Percentiles rank a stretch among this genome's conserved stretches.
phyloP scores from a whole-genome alignment of 1,284 basidiomycete genomes.

The Cutaneotrichosporon sp. region DNA sequence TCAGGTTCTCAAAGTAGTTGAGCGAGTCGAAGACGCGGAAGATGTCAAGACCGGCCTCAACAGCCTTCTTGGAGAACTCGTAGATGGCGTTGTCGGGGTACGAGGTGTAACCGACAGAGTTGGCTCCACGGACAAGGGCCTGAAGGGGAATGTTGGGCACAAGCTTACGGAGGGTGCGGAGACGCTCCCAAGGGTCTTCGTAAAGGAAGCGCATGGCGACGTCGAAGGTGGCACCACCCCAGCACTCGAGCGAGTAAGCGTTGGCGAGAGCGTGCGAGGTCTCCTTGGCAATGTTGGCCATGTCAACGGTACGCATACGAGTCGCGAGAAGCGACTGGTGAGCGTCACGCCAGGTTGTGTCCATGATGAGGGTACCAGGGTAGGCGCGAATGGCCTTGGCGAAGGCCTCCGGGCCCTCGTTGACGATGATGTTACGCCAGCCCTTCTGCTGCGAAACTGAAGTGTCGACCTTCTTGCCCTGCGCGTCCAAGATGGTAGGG shows the following conservation, averaged over 20 bases:
- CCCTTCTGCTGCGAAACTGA: slow-evolving; percentile 78
- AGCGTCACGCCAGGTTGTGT: slow-evolving; percentile 99
- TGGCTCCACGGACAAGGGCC: slow-evolving; percentile 96
- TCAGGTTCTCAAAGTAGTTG: slow-evolving; percentile 97
- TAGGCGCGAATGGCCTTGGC: slow-evolving; percentile 97
- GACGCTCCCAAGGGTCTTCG: slow-evolving; percentile 98
- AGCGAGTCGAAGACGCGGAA: slow-evolving; percentile 99
- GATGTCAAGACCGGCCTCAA: slow-evolving; percentile 98
- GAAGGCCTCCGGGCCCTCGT: slow-evolving; percentile 96
- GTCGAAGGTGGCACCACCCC: slow-evolving; percentile 99
- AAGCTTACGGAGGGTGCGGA: slow-evolving; percentile 88
- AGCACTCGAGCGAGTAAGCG: slow-evolving; percentile 96
- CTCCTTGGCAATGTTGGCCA: slow-evolving; percentile 98
- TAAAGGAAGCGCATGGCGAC: slow-evolving; percentile 99
- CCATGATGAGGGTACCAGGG: slow-evolving; percentile 92
- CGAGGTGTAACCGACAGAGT: slow-evolving; percentile 98
- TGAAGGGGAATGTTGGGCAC: slow-evolving; percentile 99
- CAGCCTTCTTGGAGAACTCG: slow-evolving; percentile 95
- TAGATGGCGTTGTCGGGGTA: slow-evolving; percentile 99
- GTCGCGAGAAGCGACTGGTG: slow-evolving; percentile 98
- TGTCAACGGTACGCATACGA: slow-evolving; percentile 91
- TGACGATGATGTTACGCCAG: slow-evolving; percentile 98
- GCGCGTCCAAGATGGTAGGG: slow-evolving; percentile 74
- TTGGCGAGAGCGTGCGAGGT: slow-evolving; percentile 92
- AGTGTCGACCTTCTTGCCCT: slow-evolving; percentile 70